A percentile compares a stretch with the other conserved stretches of the same genome.
Evolutionary conservation across 768 basidiomycete species (phyloP).

Genomic region (Sporobolomyces phaffii): DNA sequence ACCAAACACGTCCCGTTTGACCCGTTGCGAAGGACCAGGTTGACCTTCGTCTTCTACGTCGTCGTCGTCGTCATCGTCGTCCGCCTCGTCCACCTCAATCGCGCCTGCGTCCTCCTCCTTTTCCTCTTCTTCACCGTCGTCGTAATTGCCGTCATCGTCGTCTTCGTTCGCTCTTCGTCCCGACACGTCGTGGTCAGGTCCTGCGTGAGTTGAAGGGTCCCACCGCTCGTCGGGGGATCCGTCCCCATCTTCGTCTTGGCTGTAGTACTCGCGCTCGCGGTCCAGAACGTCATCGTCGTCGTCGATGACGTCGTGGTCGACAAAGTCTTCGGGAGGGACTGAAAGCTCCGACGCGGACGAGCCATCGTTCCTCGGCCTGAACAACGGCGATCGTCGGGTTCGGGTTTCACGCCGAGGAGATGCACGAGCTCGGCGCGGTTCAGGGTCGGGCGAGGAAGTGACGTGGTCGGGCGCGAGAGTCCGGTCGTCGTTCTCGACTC

Average conservation of each 20-base stretch:
- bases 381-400: background rate
- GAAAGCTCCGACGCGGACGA: background rate
- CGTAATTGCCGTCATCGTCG: background rate
- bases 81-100: background rate
- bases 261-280: background rate
- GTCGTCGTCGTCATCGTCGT: background rate
- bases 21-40: background rate
- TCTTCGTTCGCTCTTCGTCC: background rate
- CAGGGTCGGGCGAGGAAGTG: background rate
- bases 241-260: background rate
- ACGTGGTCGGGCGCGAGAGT: background rate
- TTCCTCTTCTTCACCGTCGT: background rate
- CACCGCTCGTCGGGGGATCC: background rate
- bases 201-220: background rate
- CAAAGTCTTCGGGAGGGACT: slow-evolving; percentile 1
- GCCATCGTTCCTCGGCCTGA: slow-evolving; percentile 7
- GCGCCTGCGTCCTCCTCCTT: background rate
- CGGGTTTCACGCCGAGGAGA: background rate
- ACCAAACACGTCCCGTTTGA: slow-evolving; percentile 6
- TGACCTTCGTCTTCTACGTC: background rate
- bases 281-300: too few relatives aligned
- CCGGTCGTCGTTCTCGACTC: too few relatives aligned
- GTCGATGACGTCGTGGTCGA: too few relatives aligned
- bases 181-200: background rate
- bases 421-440: too few relatives aligned